phyloP scores from a whole-genome alignment of 352 stramenopile species.

The Pythium myriotylum region DNA sequence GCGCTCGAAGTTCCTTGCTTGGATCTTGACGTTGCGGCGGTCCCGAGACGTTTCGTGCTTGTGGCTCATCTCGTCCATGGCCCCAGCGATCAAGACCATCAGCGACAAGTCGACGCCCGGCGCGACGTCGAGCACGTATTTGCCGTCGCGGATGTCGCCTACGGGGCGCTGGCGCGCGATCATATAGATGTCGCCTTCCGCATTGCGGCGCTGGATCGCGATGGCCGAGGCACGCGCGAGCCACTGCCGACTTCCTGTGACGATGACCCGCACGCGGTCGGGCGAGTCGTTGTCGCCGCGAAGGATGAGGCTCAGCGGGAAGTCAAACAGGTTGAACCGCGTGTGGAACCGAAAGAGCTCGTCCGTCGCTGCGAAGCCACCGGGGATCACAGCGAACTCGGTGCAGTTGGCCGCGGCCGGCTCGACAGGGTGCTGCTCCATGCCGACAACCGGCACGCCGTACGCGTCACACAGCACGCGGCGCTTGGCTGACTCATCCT shows the following conservation, averaged over 20 bases:
- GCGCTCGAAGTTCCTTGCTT: neutral
- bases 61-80: constrained; percentile 9
- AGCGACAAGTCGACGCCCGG: neutral
- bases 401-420: neutral
- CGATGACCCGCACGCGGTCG: constrained; percentile 3
- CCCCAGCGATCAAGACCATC: neutral
- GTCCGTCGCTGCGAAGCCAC: neutral
- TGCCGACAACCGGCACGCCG: constrained; percentile 6
- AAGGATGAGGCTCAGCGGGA: constrained; percentile 1
- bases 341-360: constrained; percentile 8
- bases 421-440: constrained; percentile 5
- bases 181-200: neutral
- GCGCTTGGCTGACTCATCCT: neutral
- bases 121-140: constrained; percentile 1
- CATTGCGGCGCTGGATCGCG: constrained; percentile 6
- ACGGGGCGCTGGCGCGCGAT: constrained; percentile 7
- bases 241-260: constrained; percentile 4
- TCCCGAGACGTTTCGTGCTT: neutral
- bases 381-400: constrained; percentile 11
- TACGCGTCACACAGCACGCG: constrained; percentile 1
- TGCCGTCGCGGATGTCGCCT: neutral
- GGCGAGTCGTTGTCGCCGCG: neutral
- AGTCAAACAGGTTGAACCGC: constrained; percentile 4
- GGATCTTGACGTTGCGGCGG: constrained; percentile 8
- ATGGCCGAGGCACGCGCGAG: constrained; percentile 2